These are phyloP conservation scores for Epicoccum sorghinum DNA, from an alignment of 2,329 filamentous ascomycete genomes.

Conservation along the genomic window DNA sequence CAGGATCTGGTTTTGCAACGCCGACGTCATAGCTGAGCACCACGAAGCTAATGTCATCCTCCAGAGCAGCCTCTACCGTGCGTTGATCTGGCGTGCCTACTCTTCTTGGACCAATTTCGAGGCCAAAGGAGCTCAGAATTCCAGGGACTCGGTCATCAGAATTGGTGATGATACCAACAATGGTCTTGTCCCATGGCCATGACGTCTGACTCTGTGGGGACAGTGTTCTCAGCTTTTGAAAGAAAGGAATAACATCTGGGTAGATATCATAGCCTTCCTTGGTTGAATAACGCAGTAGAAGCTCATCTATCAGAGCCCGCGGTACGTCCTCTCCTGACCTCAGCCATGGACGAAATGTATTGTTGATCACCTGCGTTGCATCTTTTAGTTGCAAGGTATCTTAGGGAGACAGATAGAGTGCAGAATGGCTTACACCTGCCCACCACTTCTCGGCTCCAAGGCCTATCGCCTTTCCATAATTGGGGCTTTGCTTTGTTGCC, in stretches of 20 bases:
- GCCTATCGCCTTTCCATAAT: slow-evolving; percentile 62
- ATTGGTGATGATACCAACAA: slow-evolving; percentile 67
- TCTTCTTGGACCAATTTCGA: slow-evolving; percentile 50
- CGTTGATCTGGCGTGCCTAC: slow-evolving; percentile 17
- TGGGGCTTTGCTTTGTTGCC: slow-evolving; percentile 58
- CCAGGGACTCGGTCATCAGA: slow-evolving; percentile 65
- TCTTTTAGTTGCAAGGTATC: neutral
- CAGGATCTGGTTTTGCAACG: slow-evolving; percentile 61
- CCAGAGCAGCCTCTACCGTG: slow-evolving; percentile 27
- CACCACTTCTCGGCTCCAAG: slow-evolving; percentile 64
- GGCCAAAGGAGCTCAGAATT: slow-evolving; percentile 60
- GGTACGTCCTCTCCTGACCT: slow-evolving; percentile 48
- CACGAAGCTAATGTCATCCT: slow-evolving; percentile 60
- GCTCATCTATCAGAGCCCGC: slow-evolving; percentile 52
- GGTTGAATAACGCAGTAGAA: slow-evolving; percentile 62
- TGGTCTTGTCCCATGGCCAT: slow-evolving; percentile 50
- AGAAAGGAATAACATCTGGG: slow-evolving; percentile 53
- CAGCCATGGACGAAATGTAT: slow-evolving; percentile 50
- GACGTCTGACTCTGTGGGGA: neutral
- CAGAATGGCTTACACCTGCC: slow-evolving; percentile 56
- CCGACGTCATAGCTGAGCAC: slow-evolving; percentile 70
- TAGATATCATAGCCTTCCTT: slow-evolving; percentile 59
- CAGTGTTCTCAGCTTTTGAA: slow-evolving; percentile 49
- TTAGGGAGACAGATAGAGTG: neutral
- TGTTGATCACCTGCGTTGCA: slow-evolving; percentile 56